Conservation (phyloP, 1,284 basidiomycete species). For the Mycena sp. region DNA sequence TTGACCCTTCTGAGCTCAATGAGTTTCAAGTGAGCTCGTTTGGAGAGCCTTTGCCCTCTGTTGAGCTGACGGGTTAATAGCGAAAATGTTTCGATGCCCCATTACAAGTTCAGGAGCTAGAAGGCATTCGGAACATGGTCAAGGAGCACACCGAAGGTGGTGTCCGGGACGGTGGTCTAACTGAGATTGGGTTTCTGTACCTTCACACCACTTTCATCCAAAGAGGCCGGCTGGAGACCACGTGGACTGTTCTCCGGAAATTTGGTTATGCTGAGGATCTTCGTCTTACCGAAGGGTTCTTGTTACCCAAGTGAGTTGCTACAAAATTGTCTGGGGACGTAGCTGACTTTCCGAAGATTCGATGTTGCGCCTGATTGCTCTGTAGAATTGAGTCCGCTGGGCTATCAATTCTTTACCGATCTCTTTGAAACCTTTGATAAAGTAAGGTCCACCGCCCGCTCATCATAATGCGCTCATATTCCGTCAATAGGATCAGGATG, state of each 20-base stretch:
- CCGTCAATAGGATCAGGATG: slow-evolving; percentile 85
- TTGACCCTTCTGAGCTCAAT: slow-evolving; percentile 93
- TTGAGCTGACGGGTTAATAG: slow-evolving; percentile 48
- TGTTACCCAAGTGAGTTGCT: slow-evolving; percentile 81
- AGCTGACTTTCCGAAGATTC: slow-evolving; percentile 63
- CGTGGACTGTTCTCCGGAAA: slow-evolving; percentile 95
- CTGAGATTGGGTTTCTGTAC: slow-evolving; percentile 93
- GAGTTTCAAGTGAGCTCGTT: slow-evolving; percentile 83
- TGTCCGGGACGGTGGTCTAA: slow-evolving; percentile 81
- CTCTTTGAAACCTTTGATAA: slow-evolving; percentile 98
- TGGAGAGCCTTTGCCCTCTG: slow-evolving; percentile 13
- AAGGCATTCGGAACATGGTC: slow-evolving; percentile 91
- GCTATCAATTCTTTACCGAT: slow-evolving; percentile 98
- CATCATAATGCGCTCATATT: slow-evolving; percentile 6
- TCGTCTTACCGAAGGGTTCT: slow-evolving; percentile 87
- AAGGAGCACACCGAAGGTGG: slow-evolving; percentile 77
- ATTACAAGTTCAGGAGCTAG: slow-evolving; percentile 91
- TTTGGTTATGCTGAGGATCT: slow-evolving; percentile 98
- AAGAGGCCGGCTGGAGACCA: slow-evolving; percentile 95
- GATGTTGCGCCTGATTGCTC: slow-evolving; percentile 94
- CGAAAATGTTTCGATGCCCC: slow-evolving; percentile 96
- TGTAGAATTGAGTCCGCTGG: slow-evolving; percentile 92
- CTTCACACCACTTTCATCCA: slow-evolving; percentile 98
- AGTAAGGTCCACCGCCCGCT: slow-evolving; percentile 48
- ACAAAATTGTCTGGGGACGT: slow-evolving; percentile 26